phyloP scores from a whole-genome alignment of 2,329 filamentous ascomycete genomes.

The Periconia sp. region DNA sequence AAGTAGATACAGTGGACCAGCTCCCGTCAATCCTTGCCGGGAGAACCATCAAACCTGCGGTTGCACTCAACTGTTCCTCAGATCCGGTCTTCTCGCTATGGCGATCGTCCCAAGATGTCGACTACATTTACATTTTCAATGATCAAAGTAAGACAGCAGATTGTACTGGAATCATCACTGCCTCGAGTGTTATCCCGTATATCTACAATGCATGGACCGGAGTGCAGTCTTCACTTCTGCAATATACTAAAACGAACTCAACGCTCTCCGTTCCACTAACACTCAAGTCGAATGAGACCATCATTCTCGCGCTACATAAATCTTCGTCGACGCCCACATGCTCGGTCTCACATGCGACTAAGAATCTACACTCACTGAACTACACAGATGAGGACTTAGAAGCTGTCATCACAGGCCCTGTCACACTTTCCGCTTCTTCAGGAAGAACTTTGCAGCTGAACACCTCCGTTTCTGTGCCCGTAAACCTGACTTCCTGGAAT shows the following conservation, averaged over 20 bases:
- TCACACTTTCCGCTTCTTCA: slow-evolving; percentile 13
- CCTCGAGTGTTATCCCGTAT: slow-evolving; percentile 35
- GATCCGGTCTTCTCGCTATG: slow-evolving; percentile 38
- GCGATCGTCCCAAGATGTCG: slow-evolving; percentile 36
- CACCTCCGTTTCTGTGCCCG: not conserved
- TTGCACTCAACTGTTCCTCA: slow-evolving; percentile 10
- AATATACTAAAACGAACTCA: slow-evolving; percentile 36
- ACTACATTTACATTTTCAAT: slow-evolving; percentile 53
- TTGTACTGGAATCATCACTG: slow-evolving; percentile 14
- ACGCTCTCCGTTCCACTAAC: slow-evolving; percentile 41
- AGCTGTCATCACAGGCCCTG: slow-evolving; percentile 14
- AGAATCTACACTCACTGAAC: slow-evolving; percentile 4
- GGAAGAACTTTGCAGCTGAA: slow-evolving; percentile 14
- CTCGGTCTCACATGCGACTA: slow-evolving; percentile 2
- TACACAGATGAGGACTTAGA: not conserved
- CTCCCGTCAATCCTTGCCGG: slow-evolving; percentile 38
- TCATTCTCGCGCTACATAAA: slow-evolving; percentile 49
- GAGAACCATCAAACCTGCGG: slow-evolving; percentile 41
- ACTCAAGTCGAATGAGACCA: slow-evolving; percentile 49
- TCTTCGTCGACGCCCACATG: not conserved
- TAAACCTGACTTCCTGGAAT: slow-evolving; percentile 44
- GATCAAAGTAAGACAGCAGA: slow-evolving; percentile 23
- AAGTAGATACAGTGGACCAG: slow-evolving; percentile 30
- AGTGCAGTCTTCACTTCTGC: slow-evolving; percentile 33
- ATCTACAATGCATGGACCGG: slow-evolving; percentile 54